A percentile compares a stretch with the other conserved stretches of the same genome.
phyloP scores from a whole-genome alignment of 768 basidiomycete species.

The Cystofilobasidium ferigula region DNA sequence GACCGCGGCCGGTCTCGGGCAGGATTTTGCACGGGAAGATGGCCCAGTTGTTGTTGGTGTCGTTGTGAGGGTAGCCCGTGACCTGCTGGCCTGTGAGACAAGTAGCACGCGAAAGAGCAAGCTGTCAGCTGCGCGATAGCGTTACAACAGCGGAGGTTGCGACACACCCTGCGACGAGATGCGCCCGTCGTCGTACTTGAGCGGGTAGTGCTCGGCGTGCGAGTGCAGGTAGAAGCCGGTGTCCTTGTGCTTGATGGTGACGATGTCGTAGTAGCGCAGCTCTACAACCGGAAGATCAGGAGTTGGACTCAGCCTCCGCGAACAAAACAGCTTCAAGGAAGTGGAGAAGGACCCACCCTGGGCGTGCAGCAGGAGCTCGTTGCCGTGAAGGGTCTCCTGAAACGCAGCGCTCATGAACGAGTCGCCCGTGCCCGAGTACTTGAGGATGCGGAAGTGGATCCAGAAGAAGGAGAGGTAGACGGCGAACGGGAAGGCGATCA shows the following conservation, averaged over 20 bases:
- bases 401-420: constrained; percentile 95
- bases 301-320: background rate
- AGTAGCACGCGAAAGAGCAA: background rate
- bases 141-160: background rate
- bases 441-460: constrained; percentile 80
- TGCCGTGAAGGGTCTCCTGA: constrained; percentile 87
- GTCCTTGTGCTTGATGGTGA: constrained; percentile 81
- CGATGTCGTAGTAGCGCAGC: constrained; percentile 79
- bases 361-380: constrained; percentile 80
- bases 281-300: constrained; percentile 45
- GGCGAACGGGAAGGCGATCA: constrained; percentile 78
- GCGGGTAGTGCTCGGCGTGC: constrained; percentile 77
- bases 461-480: constrained; percentile 95
- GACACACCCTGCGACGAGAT: constrained; percentile 74
- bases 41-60: constrained; percentile 92
- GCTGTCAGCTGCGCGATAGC: too few species aligned
- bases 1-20: constrained; percentile 83
- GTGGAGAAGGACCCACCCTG: constrained; percentile 51
- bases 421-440: constrained; percentile 81
- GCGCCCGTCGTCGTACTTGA: constrained; percentile 89
- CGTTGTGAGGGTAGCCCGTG: constrained; percentile 86
- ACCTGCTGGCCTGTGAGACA: constrained; percentile 72
- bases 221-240: constrained; percentile 91
- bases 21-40: constrained; percentile 88
- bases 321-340: background rate